phyloP scores from a whole-genome alignment of 768 basidiomycete genomes.

The Fomitopsis pulvina region DNA sequence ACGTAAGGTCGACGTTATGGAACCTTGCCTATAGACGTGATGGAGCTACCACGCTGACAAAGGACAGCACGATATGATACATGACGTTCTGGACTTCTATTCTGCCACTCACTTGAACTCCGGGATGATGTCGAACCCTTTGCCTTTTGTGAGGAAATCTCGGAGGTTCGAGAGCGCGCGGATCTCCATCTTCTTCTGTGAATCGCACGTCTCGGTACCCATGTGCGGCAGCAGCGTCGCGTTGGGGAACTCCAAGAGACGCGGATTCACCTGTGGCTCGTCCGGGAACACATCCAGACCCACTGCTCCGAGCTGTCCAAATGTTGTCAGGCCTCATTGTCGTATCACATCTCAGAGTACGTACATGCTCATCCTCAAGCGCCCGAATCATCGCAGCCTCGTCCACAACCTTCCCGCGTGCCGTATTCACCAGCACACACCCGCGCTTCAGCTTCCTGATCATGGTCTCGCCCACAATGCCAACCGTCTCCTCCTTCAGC shows the following conservation, averaged over 20 bases:
- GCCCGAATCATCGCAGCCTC: constrained; percentile 83
- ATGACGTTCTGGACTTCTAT: constrained; percentile 4
- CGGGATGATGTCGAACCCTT: constrained; percentile 59
- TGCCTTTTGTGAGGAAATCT: constrained; percentile 60
- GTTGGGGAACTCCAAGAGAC: constrained; percentile 73
- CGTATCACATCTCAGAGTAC: constrained; percentile 23
- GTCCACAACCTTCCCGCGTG: constrained; percentile 86
- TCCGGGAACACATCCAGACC: constrained; percentile 86
- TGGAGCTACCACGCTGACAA: too few species aligned
- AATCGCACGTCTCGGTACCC: constrained; percentile 83
- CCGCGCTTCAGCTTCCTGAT: constrained; percentile 75
- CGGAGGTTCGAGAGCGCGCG: constrained; percentile 73
- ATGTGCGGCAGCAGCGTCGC: constrained; percentile 87
- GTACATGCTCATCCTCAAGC: constrained; percentile 80
- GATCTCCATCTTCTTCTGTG: constrained; percentile 78
- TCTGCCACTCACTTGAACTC: constrained; percentile 33
- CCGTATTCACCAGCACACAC: constrained; percentile 78
- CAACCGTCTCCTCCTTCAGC: constrained; percentile 64
- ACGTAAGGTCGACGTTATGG: too few species aligned
- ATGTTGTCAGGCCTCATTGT: neutral
- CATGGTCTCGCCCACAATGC: constrained; percentile 66
- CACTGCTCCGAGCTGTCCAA: constrained; percentile 59
- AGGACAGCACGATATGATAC: too few species aligned
- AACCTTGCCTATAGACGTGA: too few species aligned
- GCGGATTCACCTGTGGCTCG: constrained; percentile 76